Conservation (phyloP, 2,329 filamentous ascomycete genomes). For the Sphaerulina populicola region DNA sequence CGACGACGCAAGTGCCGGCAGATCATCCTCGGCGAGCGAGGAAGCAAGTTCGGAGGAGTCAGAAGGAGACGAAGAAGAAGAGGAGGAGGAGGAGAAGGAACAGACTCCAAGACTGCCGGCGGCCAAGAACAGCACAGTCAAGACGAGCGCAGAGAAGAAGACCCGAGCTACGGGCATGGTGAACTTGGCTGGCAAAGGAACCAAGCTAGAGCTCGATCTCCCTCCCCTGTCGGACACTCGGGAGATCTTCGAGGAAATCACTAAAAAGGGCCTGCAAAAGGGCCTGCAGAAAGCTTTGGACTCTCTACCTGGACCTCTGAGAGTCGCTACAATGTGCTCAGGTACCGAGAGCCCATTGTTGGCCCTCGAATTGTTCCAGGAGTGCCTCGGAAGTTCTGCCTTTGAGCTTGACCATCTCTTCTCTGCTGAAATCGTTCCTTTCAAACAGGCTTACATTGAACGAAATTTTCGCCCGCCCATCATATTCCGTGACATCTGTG, state of each 20-base stretch:
- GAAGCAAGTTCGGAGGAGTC: background rate
- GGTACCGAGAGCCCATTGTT: conserved; percentile 69
- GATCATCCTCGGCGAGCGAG: background rate
- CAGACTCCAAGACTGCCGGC: too few relatives aligned
- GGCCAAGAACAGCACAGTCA: too few relatives aligned
- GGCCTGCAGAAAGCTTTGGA: background rate
- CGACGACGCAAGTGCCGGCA: background rate
- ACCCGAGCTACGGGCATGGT: conserved; percentile 1
- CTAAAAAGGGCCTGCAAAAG: conserved; percentile 30
- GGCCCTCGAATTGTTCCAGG: conserved; percentile 50
- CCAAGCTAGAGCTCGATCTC: conserved; percentile 26
- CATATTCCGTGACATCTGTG: conserved; percentile 41
- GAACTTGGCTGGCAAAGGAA: background rate
- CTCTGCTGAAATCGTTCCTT: conserved; percentile 41
- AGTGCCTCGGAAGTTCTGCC: conserved; percentile 25
- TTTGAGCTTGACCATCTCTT: conserved; percentile 36
- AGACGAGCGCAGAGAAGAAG: background rate
- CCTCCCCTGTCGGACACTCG: conserved; percentile 42
- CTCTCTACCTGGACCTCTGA: conserved; percentile 33
- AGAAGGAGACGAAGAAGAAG: background rate
- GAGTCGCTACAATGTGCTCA: conserved; percentile 66
- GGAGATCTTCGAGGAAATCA: conserved; percentile 46
- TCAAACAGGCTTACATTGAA: conserved; percentile 44
- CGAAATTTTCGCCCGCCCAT: conserved; percentile 38
- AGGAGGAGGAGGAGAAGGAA: background rate